Evolutionary conservation across 768 basidiomycete genomes (phyloP), one percentile per base, ranked within the genome.

Genomic region (Suillus tomentosus): DNA sequence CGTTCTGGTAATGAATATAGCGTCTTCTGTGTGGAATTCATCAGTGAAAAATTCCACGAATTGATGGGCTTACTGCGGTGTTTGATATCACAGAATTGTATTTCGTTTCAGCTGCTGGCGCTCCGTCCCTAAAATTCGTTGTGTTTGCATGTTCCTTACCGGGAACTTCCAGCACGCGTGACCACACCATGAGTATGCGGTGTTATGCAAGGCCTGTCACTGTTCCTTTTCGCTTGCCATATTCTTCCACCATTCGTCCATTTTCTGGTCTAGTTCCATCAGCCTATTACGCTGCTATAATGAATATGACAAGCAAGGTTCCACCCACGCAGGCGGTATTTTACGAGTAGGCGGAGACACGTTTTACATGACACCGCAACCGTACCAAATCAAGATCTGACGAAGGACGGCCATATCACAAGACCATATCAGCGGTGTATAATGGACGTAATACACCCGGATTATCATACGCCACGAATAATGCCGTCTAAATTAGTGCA

Each of bases 371-470:
- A 42, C 17, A 31, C 39, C 3, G 11, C 31, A 53, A 31, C 15
- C 37, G 40, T 39, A 57, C 14, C 22, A 24, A 27, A 56, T 56
- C 55, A 39, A 56, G 55, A 57, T 57, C 56, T 57, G 39, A 40
- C 9, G 37, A 57, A 57, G 55, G 37, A 24, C 22, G 24, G 22
- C 24, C 24, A 17, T n/a, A 27, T 58, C 56, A 57, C 14, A 17
- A 42, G 22, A 19, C 39, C 39, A 54, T 54, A 42, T 40, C 39
- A 58, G 19, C 24, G 40, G 24, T 58, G 57, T 40, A 31, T 19
- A 42, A 19, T 31, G 27, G 57, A 42, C 57, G 42, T 58, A 58
- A 58, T 42, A 42, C 22, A 24, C 57, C 57, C 57, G 5, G 40
- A 19, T 43, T 19, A 17, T 42, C 39, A n/a, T n/a, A n/a, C 31